phyloP scores from a whole-genome alignment of 2,329 filamentous ascomycete genomes.

The Cladophialophora chaetospira region DNA sequence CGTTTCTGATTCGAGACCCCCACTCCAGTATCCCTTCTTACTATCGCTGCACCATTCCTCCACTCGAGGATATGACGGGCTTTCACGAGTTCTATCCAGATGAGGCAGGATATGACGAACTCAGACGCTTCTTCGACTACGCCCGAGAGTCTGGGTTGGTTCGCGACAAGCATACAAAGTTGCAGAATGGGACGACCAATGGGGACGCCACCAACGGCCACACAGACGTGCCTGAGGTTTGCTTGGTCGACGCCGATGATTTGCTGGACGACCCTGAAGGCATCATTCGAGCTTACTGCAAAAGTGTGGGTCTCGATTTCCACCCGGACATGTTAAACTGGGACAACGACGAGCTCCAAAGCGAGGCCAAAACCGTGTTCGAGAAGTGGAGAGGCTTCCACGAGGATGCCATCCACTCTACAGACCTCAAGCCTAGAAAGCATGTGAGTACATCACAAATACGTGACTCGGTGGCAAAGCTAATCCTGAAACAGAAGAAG shows the following conservation, averaged over 20 bases:
- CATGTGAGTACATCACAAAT: slow-evolving; percentile 41
- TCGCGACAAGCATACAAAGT: slow-evolving; percentile 63
- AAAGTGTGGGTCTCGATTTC: slow-evolving; percentile 76
- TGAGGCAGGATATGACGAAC: slow-evolving; percentile 88
- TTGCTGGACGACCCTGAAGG: slow-evolving; percentile 80
- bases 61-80: slow-evolving; percentile 76
- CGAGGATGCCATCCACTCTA: slow-evolving; percentile 87
- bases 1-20: slow-evolving; percentile 96
- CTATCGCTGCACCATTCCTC: slow-evolving; percentile 90
- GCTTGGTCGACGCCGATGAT: slow-evolving; percentile 91
- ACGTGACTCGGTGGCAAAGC: slow-evolving; percentile 22
- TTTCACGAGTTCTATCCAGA: slow-evolving; percentile 83
- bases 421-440: slow-evolving; percentile 65
- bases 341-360: slow-evolving; percentile 73
- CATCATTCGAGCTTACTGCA: slow-evolving; percentile 78
- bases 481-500: slow-evolving; percentile 34
- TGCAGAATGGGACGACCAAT: slow-evolving; percentile 34
- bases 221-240: slow-evolving; percentile 61
- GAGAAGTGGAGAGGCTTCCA: slow-evolving; percentile 98
- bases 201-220: slow-evolving; percentile 31
- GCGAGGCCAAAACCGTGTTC: slow-evolving; percentile 71
- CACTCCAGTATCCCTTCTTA: slow-evolving; percentile 88
- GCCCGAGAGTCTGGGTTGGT: slow-evolving; percentile 69
- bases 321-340: slow-evolving; percentile 77
- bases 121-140: slow-evolving; percentile 85